These are phyloP conservation scores for Phytophthora pistaciae DNA, from an alignment of 352 stramenopile species.

Conservation along the genomic window DNA sequence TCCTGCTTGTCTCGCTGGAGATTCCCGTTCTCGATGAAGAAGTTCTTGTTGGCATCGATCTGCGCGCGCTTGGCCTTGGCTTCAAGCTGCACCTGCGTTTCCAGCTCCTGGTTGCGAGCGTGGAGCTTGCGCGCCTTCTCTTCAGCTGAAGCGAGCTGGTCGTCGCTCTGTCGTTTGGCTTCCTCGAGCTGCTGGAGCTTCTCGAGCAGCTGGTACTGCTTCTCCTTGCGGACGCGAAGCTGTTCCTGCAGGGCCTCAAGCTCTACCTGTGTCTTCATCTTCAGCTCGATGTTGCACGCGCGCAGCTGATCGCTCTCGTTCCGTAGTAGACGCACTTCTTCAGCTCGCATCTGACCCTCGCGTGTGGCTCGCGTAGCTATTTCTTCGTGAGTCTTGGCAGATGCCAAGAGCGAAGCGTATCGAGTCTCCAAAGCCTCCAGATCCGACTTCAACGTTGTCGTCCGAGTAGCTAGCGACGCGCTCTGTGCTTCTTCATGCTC, in stretches of 20 bases:
- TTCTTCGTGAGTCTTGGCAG: slow-evolving; percentile 94
- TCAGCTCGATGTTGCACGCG: slow-evolving; percentile 92
- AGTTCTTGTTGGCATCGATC: slow-evolving; percentile 94
- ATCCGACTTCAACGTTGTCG: slow-evolving; percentile 68
- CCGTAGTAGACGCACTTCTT: slow-evolving; percentile 94
- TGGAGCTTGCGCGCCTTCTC: slow-evolving; percentile 92
- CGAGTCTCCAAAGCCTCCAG: slow-evolving; percentile 89
- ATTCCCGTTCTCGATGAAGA: slow-evolving; percentile 88
- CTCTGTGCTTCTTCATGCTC: slow-evolving; percentile 95
- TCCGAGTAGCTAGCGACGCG: slow-evolving; percentile 66
- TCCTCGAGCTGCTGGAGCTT: slow-evolving; percentile 97
- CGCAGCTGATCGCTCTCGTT: slow-evolving; percentile 93
- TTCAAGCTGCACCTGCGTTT: slow-evolving; percentile 96
- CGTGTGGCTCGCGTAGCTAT: slow-evolving; percentile 88
- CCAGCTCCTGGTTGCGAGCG: slow-evolving; percentile 91
- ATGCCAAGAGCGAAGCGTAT: slow-evolving; percentile 91
- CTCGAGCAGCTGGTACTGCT: slow-evolving; percentile 97
- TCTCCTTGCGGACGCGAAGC: slow-evolving; percentile 96
- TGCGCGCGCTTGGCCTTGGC: slow-evolving; percentile 92
- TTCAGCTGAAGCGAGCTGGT: slow-evolving; percentile 91
- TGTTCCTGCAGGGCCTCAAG: slow-evolving; percentile 97
- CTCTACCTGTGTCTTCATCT: slow-evolving; percentile 96
- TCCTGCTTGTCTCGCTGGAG: slow-evolving; percentile 79
- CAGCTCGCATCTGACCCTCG: slow-evolving; percentile 93
- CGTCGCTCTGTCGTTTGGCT: slow-evolving; percentile 92